Evolutionary conservation across 1,284 basidiomycete species (phyloP), one percentile per base, ranked within the genome.

Genomic region (Hemileia vastatrix): DNA sequence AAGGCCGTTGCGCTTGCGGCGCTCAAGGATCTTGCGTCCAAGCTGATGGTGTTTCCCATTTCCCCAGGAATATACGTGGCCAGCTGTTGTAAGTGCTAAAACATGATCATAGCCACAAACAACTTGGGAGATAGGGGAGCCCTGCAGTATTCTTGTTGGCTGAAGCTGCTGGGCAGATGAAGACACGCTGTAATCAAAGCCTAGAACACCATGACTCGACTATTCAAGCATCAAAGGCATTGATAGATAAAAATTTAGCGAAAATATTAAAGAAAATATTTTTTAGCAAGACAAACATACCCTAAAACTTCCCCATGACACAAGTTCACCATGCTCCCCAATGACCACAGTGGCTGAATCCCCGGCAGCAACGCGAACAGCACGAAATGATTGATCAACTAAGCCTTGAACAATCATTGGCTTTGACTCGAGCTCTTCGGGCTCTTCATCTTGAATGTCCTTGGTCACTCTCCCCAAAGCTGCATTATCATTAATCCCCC

Each of bases 281-380:
- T n/a, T n/a, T n/a, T n/a, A n/a, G n/a, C n/a, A n/a, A n/a, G n/a
- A n/a, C n/a, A n/a, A 36, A 80, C 88, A 72, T 76, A 92, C 92
- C 50, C 90, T 82, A 80, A 95, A 96, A 58, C 86, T 86, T 40
- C 92, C 92, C 92, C 92, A 96, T 11, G 88, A 87, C 56, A 86
- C 80, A 24, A 95, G 77, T 65, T 88, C 84, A 48, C 92, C 91
- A 60, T 84, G 79, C 63, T 82, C 81, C 63, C 84, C 85, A 65
- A 94, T 80, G 13, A 87, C 89, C 44, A 88, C 85, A 68, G 85
- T 88, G 67, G 90, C 85, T 66, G 84, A 89, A 74, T 93, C 90
- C 15, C 90, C 89, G 18, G 88, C 86, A 43, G 84, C 86, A 54
- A 90, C 81, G 65, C 84, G 82, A 3, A 91, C 88, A 0, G 91